Evolutionary conservation across 2,329 filamentous ascomycete species (phyloP), one percentile per base, ranked within the genome.

Genomic region (Arachnomyces sp.): DNA sequence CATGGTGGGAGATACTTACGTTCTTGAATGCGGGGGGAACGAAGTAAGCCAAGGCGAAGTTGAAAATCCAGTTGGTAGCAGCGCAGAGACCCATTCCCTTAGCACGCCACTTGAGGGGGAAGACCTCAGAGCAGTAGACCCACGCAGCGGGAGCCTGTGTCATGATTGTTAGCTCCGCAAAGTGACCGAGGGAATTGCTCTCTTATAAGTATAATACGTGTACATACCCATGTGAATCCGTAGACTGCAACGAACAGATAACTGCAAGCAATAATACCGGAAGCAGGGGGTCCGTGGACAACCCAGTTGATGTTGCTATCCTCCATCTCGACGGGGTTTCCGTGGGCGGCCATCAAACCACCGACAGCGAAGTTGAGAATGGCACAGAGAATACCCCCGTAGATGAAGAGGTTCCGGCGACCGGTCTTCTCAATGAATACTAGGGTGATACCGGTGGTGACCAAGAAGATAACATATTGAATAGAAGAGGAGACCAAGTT

Each of bases 51-150:
- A 79, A 63, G 0, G 75, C 76, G 51, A 78, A 78, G 57, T 78
- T 79, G 64, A 78, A 76, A 4, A 75, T 53, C 68, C 68, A 70
- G 51, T 77, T 78, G 11, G 69, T 67, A 13, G 74, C 64, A 2
- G 74, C 71, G 0, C 76, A 66, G 31, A 80, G 50, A 28, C 49
- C 70, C 66, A 80, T 78, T 14, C 76, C 76, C 2, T 68, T 73
- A 2, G 76, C 76, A 28, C 77, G 71, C 0, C 74, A 77, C 43
- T 76, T 73, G 2, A 80, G 65, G 0, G 74, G 76, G 72, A 74
- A 81, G 2, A 80, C 73, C 57, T 83, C 79, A 12, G 76, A 74
- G 0, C 75, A 73, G 49, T 83, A 82, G 33, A 81, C 71, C 78
- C 79, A 82, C 39, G 72, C 75, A 2, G 79, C 73, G 1, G 77